These are phyloP conservation scores for Apium graveolens DNA, from an alignment of 129 eudicot genomes.

Conservation along the genomic window DNA sequence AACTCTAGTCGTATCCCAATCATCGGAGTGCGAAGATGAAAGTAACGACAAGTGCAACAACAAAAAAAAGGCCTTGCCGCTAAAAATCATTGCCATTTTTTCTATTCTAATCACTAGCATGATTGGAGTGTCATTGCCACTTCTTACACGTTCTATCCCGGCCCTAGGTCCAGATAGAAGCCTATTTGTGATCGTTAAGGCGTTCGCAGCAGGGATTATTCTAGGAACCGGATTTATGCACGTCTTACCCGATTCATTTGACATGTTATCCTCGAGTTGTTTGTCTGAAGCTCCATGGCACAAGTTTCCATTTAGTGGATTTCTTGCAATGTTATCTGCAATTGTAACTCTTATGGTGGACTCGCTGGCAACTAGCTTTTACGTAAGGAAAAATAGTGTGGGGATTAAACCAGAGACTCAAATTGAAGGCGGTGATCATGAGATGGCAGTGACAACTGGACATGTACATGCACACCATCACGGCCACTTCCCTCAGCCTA, in stretches of 20 bases:
- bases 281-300: conserved; percentile 28
- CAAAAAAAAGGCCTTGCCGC: conserved; percentile 21
- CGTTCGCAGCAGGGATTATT: conserved; percentile 33
- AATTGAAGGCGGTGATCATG: conserved; percentile 17
- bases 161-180: not conserved
- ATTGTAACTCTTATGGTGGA: conserved; percentile 10
- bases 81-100: conserved; percentile 29
- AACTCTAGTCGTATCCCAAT: conserved; percentile 5
- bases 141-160: not conserved
- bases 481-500: conserved; percentile 23
- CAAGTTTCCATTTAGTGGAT: conserved; percentile 31
- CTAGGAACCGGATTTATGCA: conserved; percentile 34
- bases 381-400: conserved; percentile 7
- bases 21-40: conserved; percentile 15
- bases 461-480: conserved; percentile 18
- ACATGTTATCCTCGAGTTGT: conserved; percentile 20
- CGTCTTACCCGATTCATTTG: conserved; percentile 37
- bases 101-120: conserved; percentile 32
- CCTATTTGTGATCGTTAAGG: conserved; percentile 25
- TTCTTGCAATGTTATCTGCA: conserved; percentile 28
- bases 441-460: conserved; percentile 8
- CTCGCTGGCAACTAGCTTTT: conserved; percentile 27
- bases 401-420: conserved; percentile 4
- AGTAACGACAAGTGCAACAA: conserved; percentile 17
- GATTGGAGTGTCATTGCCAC: conserved; percentile 25